phyloP scores from a whole-genome alignment of 1,284 basidiomycete genomes.

The Porogramme epimiltina region DNA sequence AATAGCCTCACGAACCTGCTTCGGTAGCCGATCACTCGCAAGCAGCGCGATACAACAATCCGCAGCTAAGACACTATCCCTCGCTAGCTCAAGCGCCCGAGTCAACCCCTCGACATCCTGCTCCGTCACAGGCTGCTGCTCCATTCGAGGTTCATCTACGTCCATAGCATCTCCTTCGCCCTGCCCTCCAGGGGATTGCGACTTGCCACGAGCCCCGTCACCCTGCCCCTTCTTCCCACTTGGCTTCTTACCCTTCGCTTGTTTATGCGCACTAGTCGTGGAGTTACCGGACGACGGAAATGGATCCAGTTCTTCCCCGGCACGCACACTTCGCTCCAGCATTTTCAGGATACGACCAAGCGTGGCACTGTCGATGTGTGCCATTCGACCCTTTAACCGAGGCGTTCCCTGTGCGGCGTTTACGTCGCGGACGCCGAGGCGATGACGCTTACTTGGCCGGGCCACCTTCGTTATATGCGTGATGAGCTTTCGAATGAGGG shows the following conservation, averaged over 20 bases:
- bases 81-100: conserved; percentile 54
- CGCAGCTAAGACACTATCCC: conserved; percentile 76
- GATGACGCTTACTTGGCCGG: conserved; percentile 62
- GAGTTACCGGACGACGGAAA: conserved; percentile 45
- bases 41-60: conserved; percentile 83
- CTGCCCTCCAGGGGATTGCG: conserved; percentile 26
- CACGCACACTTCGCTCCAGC: conserved; percentile 74
- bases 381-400: conserved; percentile 53
- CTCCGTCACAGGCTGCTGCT: conserved; percentile 41
- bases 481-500: conserved; percentile 68
- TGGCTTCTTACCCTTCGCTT: conserved; percentile 37
- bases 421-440: conserved; percentile 42
- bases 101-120: conserved; percentile 54
- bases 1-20: conserved; percentile 68
- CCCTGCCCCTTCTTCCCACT: conserved; percentile 42
- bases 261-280: conserved; percentile 25
- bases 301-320: conserved; percentile 72
- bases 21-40: conserved; percentile 76
- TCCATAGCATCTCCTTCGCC: conserved; percentile 33
- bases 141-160: conserved; percentile 21
- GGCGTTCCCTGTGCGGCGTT: conserved; percentile 44
- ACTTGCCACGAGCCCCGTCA: conserved; percentile 32
- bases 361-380: conserved; percentile 62
- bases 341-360: conserved; percentile 73
- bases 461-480: conserved; percentile 66